These are phyloP conservation scores for Basipetospora sp. DNA, from an alignment of 2,329 filamentous ascomycete genomes.

Conservation along the genomic window DNA sequence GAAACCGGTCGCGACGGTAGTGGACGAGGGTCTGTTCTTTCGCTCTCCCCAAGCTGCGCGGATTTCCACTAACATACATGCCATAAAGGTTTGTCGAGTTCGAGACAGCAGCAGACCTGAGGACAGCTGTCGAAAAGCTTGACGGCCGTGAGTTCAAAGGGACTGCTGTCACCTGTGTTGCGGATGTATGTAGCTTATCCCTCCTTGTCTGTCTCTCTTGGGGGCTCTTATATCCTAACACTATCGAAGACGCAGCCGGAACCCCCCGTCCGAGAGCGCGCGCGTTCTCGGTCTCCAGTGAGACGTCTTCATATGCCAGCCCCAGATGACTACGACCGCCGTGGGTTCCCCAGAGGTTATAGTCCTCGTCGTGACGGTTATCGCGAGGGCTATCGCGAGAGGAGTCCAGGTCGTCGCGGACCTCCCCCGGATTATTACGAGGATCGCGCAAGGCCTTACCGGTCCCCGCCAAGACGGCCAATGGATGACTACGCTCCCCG, in stretches of 20 bases:
- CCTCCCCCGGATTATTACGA: slow-evolving; percentile 58
- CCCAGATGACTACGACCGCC: slow-evolving; percentile 70
- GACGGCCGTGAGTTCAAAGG: slow-evolving; percentile 90
- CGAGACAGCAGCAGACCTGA: slow-evolving; percentile 79
- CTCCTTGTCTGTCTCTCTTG: too few relatives aligned
- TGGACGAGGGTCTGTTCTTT: slow-evolving; percentile 66
- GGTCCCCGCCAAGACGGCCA: slow-evolving; percentile 64
- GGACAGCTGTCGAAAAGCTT: slow-evolving; percentile 85
- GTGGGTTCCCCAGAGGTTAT: slow-evolving; percentile 62
- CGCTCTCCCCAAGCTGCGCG: slow-evolving; percentile 5
- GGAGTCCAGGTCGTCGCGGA: slow-evolving; percentile 53
- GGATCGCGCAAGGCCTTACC: slow-evolving; percentile 59
- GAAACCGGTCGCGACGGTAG: slow-evolving; percentile 87
- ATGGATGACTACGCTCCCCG: slow-evolving; percentile 63
- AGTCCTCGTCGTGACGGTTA: slow-evolving; percentile 57
- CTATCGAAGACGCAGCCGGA: slow-evolving; percentile 59
- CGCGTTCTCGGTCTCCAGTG: slow-evolving; percentile 64
- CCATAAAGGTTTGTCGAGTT: slow-evolving; percentile 80
- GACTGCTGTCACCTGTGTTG: slow-evolving; percentile 66
- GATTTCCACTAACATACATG: slow-evolving; percentile 7
- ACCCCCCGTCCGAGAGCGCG: slow-evolving; percentile 50
- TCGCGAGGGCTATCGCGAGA: slow-evolving; percentile 70
- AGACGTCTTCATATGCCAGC: slow-evolving; percentile 52
- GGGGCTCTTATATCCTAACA: slow-evolving; percentile 2
- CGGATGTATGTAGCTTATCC: slow-evolving; percentile 52